Evolutionary conservation across 495 filamentous ascomycete genomes (phyloP), one percentile per base, ranked within the genome.

Genomic region (Penicillium canescens): DNA sequence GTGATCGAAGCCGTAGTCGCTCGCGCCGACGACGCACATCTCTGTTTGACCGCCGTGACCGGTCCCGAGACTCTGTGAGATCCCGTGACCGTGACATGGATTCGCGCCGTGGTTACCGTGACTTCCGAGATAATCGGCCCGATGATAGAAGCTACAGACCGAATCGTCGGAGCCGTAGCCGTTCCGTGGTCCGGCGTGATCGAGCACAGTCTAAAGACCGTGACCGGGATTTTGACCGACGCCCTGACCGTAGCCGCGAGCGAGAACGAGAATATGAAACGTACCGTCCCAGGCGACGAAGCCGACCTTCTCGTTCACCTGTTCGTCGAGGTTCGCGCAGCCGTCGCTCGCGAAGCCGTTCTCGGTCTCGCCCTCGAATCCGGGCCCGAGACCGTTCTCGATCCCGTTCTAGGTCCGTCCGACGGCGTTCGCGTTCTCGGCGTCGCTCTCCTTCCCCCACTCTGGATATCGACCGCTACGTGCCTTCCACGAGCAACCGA

Each of bases 391-490:
- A 69, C 8, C 52, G 65, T 4, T 50, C 52, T 7, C 52, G 52
- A 31, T 62, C 59, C 24, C 42, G 55, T 10, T 52, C 59, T 23
- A 45, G 55, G 36, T 55, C 49, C n/a, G 33, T 42, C 26, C 60
- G 61, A 50, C 42, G 56, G 16, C 56, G 66, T 26, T 63, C 65
- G 8, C 64, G 66, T 21, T 69, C 71, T 41, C 65, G 66, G 2
- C 59, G 57, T 37, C 56, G 57, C 5, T 65, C 67, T n/a, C 60
- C 65, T 20, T 66, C 68, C 7, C 71, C 71, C 9, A 63, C 66
- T 43, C 61, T 72, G 13, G 74, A 79, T 39, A 81, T 80, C 46
- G 77, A 81, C 63, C 77, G 78, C 13, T 79, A 80, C 54, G 72
- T 81, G 0, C 78, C 78, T 4, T 36, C 66, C 7, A 78, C 73